Conservation (phyloP, 2,329 filamentous ascomycete species). For the Fusarium musae region DNA sequence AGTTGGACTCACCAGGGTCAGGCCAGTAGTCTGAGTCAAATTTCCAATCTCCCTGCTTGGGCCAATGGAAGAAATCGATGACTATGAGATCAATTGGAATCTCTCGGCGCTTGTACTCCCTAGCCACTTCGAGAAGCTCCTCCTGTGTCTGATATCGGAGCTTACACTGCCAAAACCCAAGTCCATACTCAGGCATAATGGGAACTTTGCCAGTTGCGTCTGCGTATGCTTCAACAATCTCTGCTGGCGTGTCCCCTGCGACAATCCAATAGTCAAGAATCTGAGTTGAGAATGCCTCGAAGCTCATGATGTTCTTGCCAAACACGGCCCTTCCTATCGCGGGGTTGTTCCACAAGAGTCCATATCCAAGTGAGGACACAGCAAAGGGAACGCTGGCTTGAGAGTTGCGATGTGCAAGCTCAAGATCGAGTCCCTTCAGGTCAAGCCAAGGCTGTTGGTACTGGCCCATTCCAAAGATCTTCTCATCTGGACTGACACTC, state of each 20-base stretch:
- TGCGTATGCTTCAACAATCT: constrained; percentile 68
- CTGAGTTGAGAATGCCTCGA: constrained; percentile 68
- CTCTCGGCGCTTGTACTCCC: constrained; percentile 65
- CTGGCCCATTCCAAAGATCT: constrained; percentile 76
- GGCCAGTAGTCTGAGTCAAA: constrained; percentile 74
- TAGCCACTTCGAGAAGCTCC: constrained; percentile 67
- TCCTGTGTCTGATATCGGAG: constrained; percentile 74
- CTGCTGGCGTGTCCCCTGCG: constrained; percentile 63
- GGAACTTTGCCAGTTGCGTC: constrained; percentile 68
- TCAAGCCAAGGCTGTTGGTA: constrained; percentile 74
- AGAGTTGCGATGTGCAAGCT: constrained; percentile 74
- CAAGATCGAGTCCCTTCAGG: constrained; percentile 70
- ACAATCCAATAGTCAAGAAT: constrained; percentile 73
- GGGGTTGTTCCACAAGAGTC: constrained; percentile 75
- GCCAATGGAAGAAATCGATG: constrained; percentile 76
- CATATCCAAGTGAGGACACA: constrained; percentile 69
- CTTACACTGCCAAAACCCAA: constrained; percentile 77
- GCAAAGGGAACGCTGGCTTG: constrained; percentile 73
- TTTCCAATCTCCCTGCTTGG: constrained; percentile 73
- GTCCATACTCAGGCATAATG: constrained; percentile 75
- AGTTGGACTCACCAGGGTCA: constrained; percentile 60
- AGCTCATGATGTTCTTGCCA: constrained; percentile 69
- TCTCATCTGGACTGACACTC: constrained; percentile 63
- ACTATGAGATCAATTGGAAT: constrained; percentile 74
- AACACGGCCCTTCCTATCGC: constrained; percentile 69